A percentile compares a stretch with the other conserved stretches of the same genome.
Conservation (phyloP, 257 asterid genomes). For the Solanum sejunctum region DNA sequence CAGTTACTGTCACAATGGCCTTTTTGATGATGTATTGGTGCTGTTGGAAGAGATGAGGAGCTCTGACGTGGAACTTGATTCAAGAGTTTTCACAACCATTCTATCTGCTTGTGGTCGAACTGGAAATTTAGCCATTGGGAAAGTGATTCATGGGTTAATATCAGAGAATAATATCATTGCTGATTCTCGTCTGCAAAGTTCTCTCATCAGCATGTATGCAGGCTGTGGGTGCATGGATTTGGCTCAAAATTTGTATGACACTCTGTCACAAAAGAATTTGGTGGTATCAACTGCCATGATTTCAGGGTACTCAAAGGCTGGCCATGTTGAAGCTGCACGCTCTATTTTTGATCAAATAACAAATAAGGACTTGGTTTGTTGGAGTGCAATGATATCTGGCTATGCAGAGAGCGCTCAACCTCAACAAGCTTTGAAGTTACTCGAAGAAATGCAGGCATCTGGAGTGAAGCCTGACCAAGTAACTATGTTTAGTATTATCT, state of each 20-base stretch:
- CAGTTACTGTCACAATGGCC: constrained; percentile 59
- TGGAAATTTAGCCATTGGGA: constrained; percentile 40
- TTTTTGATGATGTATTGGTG: constrained; percentile 37
- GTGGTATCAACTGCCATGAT: constrained; percentile 65
- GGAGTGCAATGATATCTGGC: constrained; percentile 83
- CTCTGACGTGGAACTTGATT: constrained; percentile 35
- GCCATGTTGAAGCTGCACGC: constrained; percentile 48
- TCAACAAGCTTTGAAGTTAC: constrained; percentile 52
- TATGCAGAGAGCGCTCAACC: constrained; percentile 62
- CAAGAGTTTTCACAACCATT: constrained; percentile 38
- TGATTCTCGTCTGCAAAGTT: constrained; percentile 45
- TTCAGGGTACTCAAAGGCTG: constrained; percentile 48
- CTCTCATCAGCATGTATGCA: constrained; percentile 58
- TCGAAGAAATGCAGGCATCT: constrained; percentile 35
- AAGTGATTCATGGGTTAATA: constrained; percentile 31
- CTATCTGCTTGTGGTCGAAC: constrained; percentile 48
- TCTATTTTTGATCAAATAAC: constrained; percentile 36
- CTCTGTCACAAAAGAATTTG: constrained; percentile 29
- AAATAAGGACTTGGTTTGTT: constrained; percentile 56
- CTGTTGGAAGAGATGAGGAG: constrained; percentile 55
- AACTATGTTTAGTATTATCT: constrained; percentile 59
- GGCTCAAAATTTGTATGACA: constrained; percentile 48
- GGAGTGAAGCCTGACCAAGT: constrained; percentile 66
- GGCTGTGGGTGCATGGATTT: constrained; percentile 50
- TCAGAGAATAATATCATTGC: constrained; percentile 18